A percentile compares a stretch with the other conserved stretches of the same genome.
Conservation (phyloP, 2,329 filamentous ascomycete genomes). For the Hyphodiscus sp. region DNA sequence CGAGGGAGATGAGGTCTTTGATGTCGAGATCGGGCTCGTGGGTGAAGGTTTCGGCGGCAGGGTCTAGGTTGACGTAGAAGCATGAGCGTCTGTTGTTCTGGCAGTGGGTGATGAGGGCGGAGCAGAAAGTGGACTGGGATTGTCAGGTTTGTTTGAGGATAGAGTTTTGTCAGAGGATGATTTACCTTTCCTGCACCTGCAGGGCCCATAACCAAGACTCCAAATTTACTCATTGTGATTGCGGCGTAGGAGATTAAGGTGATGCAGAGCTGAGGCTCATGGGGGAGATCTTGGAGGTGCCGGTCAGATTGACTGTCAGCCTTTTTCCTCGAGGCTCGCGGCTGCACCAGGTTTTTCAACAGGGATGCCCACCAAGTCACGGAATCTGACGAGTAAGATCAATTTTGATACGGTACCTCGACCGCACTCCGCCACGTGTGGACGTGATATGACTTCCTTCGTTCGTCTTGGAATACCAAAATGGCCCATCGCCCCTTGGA, state of each 20-base stretch:
- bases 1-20: slow-evolving; percentile 85
- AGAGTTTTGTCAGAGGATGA: not conserved
- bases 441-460: not conserved
- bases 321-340: not conserved
- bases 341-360: not conserved
- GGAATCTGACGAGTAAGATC: not conserved
- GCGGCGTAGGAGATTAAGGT: slow-evolving; percentile 1
- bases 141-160: slow-evolving; percentile 6
- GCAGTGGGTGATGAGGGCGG: slow-evolving; percentile 86
- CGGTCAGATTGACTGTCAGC: slow-evolving; percentile 3
- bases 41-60: slow-evolving; percentile 86
- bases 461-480: not conserved
- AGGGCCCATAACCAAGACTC: slow-evolving; percentile 91
- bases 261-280: slow-evolving; percentile 2
- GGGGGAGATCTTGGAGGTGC: not conserved
- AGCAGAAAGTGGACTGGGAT: slow-evolving; percentile 81
- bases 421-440: not conserved
- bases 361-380: not conserved
- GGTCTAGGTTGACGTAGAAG: slow-evolving; percentile 98
- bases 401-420: not conserved
- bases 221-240: slow-evolving; percentile 79
- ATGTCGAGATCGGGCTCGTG: slow-evolving; percentile 93
- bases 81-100: slow-evolving; percentile 85
- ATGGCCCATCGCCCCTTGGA: not conserved
- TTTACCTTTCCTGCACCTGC: slow-evolving; percentile 84